A percentile compares a stretch with the other conserved stretches of the same genome.
Evolutionary conservation across 1,284 basidiomycete genomes (phyloP).

Genomic region (Rhodotorula glutinis): DNA sequence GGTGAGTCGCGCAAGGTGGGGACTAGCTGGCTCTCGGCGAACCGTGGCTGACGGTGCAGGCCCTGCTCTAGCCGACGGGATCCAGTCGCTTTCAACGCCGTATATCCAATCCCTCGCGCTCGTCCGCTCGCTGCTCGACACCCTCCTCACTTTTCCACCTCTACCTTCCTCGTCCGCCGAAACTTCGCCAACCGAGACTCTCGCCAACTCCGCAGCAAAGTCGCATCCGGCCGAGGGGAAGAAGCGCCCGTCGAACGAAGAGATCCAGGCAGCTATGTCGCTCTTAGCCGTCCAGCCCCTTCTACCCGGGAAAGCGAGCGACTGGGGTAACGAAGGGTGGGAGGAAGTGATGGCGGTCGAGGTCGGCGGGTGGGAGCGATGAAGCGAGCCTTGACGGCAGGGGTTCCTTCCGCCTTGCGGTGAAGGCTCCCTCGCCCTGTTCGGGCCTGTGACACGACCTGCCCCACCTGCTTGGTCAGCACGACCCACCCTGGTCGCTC

Average conservation of each 20-base stretch:
- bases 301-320: slow-evolving; percentile 24
- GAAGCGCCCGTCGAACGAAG: slow-evolving; percentile 27
- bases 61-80: slow-evolving; percentile 22
- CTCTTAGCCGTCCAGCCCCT: slow-evolving; percentile 36
- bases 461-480: no score
- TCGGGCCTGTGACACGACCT: no score
- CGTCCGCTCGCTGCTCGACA: slow-evolving; percentile 30
- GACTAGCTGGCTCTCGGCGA: no score
- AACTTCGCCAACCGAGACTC: background rate
- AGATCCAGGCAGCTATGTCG: slow-evolving; percentile 26
- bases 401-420: no score
- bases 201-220: background rate
- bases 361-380: slow-evolving; percentile 33
- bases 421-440: no score
- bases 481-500: no score
- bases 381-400: background rate
- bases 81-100: slow-evolving; percentile 15
- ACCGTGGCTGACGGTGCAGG: background rate
- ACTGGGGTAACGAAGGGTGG: slow-evolving; percentile 32
- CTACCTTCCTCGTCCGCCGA: slow-evolving; percentile 14
- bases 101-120: slow-evolving; percentile 34
- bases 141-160: slow-evolving; percentile 30
- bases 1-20: slow-evolving; percentile 24
- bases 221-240: background rate
- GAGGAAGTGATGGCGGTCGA: slow-evolving; percentile 34